Evolutionary conservation across 768 basidiomycete genomes (phyloP), one percentile per base, ranked within the genome.

Genomic region (Trametes meyenii): DNA sequence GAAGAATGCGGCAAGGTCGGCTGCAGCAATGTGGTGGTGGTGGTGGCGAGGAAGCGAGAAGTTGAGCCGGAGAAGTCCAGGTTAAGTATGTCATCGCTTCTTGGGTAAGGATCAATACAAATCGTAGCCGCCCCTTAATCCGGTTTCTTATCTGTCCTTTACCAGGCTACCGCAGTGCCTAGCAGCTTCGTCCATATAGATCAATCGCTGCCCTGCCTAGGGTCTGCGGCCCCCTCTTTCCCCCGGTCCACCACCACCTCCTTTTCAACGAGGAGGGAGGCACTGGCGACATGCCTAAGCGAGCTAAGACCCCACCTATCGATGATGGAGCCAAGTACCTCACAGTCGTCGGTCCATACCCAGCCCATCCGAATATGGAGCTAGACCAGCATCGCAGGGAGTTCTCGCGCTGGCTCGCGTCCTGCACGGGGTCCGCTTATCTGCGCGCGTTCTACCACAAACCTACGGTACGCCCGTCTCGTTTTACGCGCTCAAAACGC

Each of bases 271-370:
- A 10, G 23, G 45, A 39, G 36, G 38, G 3, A 21, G 11, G 10
- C 5, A 12, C 13, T 24, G 23, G 2, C 21, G 56, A 19, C 66
- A 77, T 81, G 81, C 76, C 76, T 0, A 79, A 80, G 65, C 79
- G 81, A 14, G 55, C 70, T 4, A 59, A 67, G 42, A 80, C 81
- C 3, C 78, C 77, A 10, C 78, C 78, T 11, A 67, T 66, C 7
- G 75, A 79, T 36, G 80, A 82, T 36, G 82, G 79, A 50, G 79
- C 80, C 0, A 68, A 72, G 39, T 81, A 78, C 61, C 68, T 82
- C 6, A 75, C 77, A n/a, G 76, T 82, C 64, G 75, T 78, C 0
- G 61, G 76, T 40, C 82, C 81, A 0, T 82, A 79, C 58, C 80
- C 80, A 0, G 70, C 74, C 0, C 69, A 77, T 16, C 76, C 78